Base-by-base conservation (phyloP, 495 filamentous ascomycete species). In the Podospora australis region DNA sequence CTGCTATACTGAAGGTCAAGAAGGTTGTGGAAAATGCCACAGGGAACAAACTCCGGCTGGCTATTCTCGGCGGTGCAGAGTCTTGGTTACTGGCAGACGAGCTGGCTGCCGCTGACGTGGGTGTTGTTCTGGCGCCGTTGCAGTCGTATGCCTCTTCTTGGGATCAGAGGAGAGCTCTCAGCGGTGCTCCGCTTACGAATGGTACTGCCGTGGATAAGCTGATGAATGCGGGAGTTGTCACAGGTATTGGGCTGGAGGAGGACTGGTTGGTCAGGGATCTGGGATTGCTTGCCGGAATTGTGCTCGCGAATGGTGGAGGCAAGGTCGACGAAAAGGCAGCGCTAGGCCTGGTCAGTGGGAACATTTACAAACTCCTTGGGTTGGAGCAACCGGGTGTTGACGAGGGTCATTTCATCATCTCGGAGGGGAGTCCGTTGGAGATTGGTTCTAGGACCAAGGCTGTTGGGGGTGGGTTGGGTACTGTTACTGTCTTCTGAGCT, bases 161-260 rank as follows among this genome's bases (percentile, higher is more conserved):
- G 73, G 75, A 77, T 42, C 64, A 75, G 48, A 65, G 68, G 2
- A 63, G 74, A 6, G 64, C 70, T 3, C 58, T 76, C 19, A 63
- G 70, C 0, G 75, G 75, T 2, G 74, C 75, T 2, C 75, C 75
- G 13, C 67, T 79, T 1, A 75, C 70, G 8, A 74, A 76, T 41
- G 75, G 70, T 3, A 79, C 75, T 6, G 64, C 62, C 1, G 58
- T 79, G 5, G 71, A 75, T 35, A 25, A 32, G 13, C 66, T 78
- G 3, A 23, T 73, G 1, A 66, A 70, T 23, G 74, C 74, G 23
- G 60, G 70, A 7, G 74, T 78, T 2, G 39, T 49, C 5, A 64
- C 68, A 7, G 77, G 65, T 0, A 67, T 78, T 17, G 67, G 72
- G 2, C 55, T 72, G 4, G 59, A 68, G 16, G 74, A 78, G 60